These are phyloP conservation scores for Colletotrichum endophyticum DNA, from an alignment of 2,329 filamentous ascomycete species.

Conservation along the genomic window DNA sequence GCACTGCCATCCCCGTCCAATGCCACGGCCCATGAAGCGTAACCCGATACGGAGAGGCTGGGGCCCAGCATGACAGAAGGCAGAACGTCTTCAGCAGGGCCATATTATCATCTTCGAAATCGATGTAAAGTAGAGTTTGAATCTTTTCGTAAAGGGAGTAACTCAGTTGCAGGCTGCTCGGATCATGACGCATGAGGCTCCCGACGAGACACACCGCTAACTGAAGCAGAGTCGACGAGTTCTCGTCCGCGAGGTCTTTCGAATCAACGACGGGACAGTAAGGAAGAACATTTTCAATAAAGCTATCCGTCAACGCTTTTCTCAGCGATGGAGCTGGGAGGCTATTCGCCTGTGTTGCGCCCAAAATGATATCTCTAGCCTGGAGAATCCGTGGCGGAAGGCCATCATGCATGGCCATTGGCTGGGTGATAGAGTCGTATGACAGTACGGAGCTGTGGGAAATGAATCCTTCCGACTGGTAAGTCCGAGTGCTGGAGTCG, in stretches of 20 bases:
- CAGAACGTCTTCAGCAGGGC: background rate
- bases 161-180: background rate
- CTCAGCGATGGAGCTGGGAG: background rate
- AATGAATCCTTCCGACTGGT: background rate
- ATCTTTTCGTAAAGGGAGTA: background rate
- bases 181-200: background rate
- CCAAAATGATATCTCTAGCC: background rate
- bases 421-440: background rate
- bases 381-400: background rate
- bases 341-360: background rate
- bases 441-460: background rate
- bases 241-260: fast-evolving
- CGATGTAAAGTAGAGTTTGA: background rate
- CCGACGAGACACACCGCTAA: background rate
- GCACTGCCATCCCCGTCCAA: background rate
- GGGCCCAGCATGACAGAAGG: background rate
- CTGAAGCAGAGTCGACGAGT: background rate
- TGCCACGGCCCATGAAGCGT: background rate
- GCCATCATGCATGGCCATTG: fast-evolving
- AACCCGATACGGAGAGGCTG: background rate
- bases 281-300: background rate
- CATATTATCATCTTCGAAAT: background rate
- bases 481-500: background rate
- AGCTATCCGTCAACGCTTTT: background rate
- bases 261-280: background rate